Percentiles rank a stretch among this genome's conserved stretches.
Conservation (phyloP, 208 protist genomes). For the Zelonia costaricensis region DNA sequence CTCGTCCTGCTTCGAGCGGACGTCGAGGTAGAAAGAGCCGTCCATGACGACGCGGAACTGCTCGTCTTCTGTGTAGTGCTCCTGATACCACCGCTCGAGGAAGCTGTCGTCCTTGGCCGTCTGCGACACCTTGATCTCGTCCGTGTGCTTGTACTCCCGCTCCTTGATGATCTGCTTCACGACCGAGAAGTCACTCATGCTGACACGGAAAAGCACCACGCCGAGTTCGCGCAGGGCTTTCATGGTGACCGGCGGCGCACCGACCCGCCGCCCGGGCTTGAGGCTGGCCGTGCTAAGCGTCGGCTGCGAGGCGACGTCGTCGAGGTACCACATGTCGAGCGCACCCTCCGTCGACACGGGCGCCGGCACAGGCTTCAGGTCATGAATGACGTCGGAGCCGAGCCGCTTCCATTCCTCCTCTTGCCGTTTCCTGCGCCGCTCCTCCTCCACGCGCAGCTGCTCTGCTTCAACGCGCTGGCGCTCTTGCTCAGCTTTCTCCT, state of each 20-base stretch:
- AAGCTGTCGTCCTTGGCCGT: conserved; percentile 88
- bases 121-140: conserved; percentile 85
- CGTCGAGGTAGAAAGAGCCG: conserved; percentile 92
- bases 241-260: conserved; percentile 52
- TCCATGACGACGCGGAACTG: conserved; percentile 90
- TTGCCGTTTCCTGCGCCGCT: conserved; percentile 50
- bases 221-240: conserved; percentile 82
- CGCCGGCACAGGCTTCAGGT: conserved; percentile 75
- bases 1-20: conserved; percentile 89
- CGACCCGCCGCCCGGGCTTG: conserved; percentile 62
- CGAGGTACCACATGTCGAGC: conserved; percentile 83
- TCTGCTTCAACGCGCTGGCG: conserved; percentile 57
- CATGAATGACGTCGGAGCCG: conserved; percentile 76
- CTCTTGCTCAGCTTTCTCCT: conserved; percentile 66
- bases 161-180: conserved; percentile 89
- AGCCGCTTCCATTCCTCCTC: conserved; percentile 88
- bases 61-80: conserved; percentile 95
- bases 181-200: conserved; percentile 83
- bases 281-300: conserved; percentile 66
- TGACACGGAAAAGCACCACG: conserved; percentile 77
- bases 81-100: conserved; percentile 90
- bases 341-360: conserved; percentile 51
- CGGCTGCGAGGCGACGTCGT: conserved; percentile 78
- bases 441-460: conserved; percentile 69
- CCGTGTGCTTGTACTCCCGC: conserved; percentile 90